phyloP scores from a whole-genome alignment of 2,329 filamentous ascomycete genomes.

The Claviceps pusilla region DNA sequence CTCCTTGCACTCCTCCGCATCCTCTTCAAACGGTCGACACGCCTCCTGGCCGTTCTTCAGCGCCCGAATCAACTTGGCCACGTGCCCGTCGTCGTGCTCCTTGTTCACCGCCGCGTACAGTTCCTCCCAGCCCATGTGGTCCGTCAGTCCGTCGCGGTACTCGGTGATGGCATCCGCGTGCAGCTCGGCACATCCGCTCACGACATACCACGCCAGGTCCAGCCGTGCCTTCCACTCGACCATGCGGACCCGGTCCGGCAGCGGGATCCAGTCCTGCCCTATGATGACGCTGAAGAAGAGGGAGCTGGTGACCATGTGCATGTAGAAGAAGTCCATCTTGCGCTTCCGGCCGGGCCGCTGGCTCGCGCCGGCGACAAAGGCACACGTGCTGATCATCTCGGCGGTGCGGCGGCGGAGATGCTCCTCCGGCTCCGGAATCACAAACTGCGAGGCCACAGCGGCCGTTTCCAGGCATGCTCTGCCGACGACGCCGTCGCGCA shows the following conservation, averaged over 20 bases:
- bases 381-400: conserved; percentile 17
- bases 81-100: conserved; percentile 20
- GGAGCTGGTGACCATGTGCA: conserved; percentile 20
- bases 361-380: conserved; percentile 17
- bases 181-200: conserved; percentile 31
- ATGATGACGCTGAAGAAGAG: conserved; percentile 18
- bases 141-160: conserved; percentile 9
- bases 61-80: conserved; percentile 20
- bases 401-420: conserved; percentile 21
- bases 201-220: conserved; percentile 50
- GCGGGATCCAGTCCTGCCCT: conserved; percentile 17
- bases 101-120: conserved; percentile 12
- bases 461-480: background rate
- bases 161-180: conserved; percentile 7
- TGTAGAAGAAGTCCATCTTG: conserved; percentile 52
- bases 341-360: conserved; percentile 38
- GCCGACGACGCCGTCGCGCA: conserved; percentile 41
- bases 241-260: conserved; percentile 35
- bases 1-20: conserved; percentile 7
- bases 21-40: conserved; percentile 4
- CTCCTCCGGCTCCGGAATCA: background rate
- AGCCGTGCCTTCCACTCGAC: conserved; percentile 51
- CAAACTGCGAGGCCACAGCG: background rate
- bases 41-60: conserved; percentile 17
- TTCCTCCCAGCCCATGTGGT: conserved; percentile 12